Evolutionary conservation across 2,329 filamentous ascomycete species (phyloP), one percentile per base, ranked within the genome.

Genomic region (Cordyceps militaris): DNA sequence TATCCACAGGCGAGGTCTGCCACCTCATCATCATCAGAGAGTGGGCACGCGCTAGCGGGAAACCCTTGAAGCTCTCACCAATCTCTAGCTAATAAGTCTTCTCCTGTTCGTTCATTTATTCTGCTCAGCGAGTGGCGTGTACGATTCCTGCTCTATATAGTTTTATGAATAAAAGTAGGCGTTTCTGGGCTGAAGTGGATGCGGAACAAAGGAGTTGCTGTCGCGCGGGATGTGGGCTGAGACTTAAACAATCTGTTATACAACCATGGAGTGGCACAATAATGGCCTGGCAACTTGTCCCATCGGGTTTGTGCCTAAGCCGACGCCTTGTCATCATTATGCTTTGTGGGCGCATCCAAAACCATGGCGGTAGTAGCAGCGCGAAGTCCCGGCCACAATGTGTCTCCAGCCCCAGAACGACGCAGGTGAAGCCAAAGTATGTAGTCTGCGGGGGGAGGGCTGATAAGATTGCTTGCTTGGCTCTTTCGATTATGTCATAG

Each of bases 51-150:
- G 43, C 52, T 56, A 56, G 52, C 52, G 52, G 52, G n/a, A 56
- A 40, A 56, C 52, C 43, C 52, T 56, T 48, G 52, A 56, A 47
- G 52, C 52, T 56, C 43, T 56, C 52, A 48, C 52, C 52, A 36
- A 47, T 36, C 19, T 40, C 43, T 43, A 54, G 13, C 4, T 14
- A 30, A 24, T 1, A 34, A 36, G 34, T 13, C 34, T 36, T 4
- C 13, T 36, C n/a, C n/a, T 36, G 34, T 36, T 38, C 14, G n/a
- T n/a, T n/a, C n/a, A n/a, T n/a, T n/a, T n/a, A n/a, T n/a, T n/a
- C 14, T 38, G 34, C 14, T 38, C 34, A 38, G 34, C 14, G n/a
- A n/a, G n/a, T n/a, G n/a, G n/a, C n/a, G n/a, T n/a, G n/a, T n/a
- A n/a, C n/a, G n/a, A n/a, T n/a, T n/a, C n/a, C n/a, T n/a, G n/a